Percentiles rank a stretch among this genome's conserved stretches.
phyloP scores from a whole-genome alignment of 768 basidiomycete species.

The Boletus pseudo-olivaceus region DNA sequence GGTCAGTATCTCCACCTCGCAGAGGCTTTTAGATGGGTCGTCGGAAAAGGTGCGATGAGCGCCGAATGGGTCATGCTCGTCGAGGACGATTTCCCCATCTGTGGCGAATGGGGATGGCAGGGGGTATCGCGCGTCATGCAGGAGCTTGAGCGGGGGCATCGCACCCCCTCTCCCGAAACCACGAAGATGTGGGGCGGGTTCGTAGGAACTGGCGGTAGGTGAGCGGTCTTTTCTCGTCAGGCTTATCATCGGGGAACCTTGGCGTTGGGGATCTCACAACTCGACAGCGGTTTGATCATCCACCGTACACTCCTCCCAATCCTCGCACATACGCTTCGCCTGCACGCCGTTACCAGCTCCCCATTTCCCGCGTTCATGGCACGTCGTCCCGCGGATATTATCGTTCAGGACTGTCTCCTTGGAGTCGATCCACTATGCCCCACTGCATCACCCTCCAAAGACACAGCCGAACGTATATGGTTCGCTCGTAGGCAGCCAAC shows the following conservation, averaged over 20 bases:
- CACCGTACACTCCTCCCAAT: constrained; percentile 36
- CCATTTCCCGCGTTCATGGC: constrained; percentile 26
- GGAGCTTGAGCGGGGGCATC: constrained; percentile 24
- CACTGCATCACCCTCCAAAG: constrained; percentile 7
- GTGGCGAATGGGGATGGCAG: constrained; percentile 35
- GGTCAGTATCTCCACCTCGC: constrained; percentile 41
- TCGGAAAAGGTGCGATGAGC: constrained; percentile 10
- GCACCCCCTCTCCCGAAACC: constrained; percentile 3
- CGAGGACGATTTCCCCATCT: constrained; percentile 45
- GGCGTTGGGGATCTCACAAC: not conserved
- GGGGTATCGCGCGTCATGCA: constrained; percentile 33
- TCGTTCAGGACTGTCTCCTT: constrained; percentile 42
- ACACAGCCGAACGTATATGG: constrained; percentile 3
- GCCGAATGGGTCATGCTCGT: constrained; percentile 43
- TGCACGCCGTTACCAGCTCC: constrained; percentile 30
- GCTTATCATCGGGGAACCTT: not conserved
- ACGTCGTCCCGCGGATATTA: constrained; percentile 36
- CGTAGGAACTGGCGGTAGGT: constrained; percentile 43
- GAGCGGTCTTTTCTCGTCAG: not conserved
- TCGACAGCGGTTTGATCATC: constrained; percentile 39
- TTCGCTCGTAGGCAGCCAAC: constrained; percentile 16
- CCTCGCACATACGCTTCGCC: constrained; percentile 29
- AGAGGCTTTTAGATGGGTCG: constrained; percentile 39
- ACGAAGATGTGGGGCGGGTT: constrained; percentile 35
- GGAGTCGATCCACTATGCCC: constrained; percentile 39